phyloP scores from a whole-genome alignment of 495 filamentous ascomycete genomes.

The Aspergillus wentii region DNA sequence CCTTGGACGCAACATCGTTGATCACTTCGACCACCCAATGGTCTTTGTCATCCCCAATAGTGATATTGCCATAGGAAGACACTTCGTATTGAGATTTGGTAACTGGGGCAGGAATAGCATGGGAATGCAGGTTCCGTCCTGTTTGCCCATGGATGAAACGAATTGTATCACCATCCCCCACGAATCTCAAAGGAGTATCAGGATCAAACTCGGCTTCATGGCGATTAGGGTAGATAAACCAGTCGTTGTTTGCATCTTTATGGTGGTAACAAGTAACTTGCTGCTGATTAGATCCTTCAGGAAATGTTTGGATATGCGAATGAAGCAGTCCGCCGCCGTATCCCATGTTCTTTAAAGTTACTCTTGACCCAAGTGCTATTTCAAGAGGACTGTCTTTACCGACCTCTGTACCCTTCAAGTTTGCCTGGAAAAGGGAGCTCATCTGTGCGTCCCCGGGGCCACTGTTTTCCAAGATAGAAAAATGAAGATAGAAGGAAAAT shows the following conservation, averaged over 20 bases:
- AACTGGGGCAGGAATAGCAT: conserved; percentile 80
- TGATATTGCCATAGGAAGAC: conserved; percentile 91
- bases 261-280: conserved; percentile 99
- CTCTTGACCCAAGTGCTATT: conserved; percentile 80
- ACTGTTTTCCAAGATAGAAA: conserved; percentile 86
- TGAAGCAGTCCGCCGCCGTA: conserved; percentile 97
- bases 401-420: conserved; percentile 87
- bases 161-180: conserved; percentile 72
- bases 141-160: conserved; percentile 94
- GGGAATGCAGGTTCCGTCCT: conserved; percentile 93
- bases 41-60: conserved; percentile 96
- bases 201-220: conserved; percentile 65
- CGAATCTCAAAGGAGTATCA: conserved; percentile 62
- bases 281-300: conserved; percentile 90
- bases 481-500: conserved; percentile 91
- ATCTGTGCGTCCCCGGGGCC: conserved; percentile 98
- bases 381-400: conserved; percentile 91
- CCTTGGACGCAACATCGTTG: conserved; percentile 77
- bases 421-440: conserved; percentile 98
- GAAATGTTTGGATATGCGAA: conserved; percentile 93
- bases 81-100: conserved; percentile 89
- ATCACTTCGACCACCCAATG: conserved; percentile 96
- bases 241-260: conserved; percentile 99
- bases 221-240: conserved; percentile 97
- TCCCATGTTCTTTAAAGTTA: conserved; percentile 97